These are phyloP conservation scores for Aspergillus eucalypticola DNA, from an alignment of 2,329 filamentous ascomycete species.

Conservation along the genomic window DNA sequence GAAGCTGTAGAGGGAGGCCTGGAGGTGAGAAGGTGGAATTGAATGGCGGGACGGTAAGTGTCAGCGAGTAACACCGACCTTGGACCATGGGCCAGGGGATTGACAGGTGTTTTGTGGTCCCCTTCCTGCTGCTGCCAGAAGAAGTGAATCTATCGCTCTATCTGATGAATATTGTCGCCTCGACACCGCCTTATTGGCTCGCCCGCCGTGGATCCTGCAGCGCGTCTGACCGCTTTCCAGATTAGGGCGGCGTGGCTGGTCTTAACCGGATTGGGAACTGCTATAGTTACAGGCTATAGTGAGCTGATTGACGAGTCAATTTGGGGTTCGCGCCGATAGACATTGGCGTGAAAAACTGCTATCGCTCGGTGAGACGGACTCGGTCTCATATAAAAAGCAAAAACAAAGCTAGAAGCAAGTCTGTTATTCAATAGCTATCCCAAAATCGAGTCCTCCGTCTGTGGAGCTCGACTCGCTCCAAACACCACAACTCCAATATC, in stretches of 20 bases:
- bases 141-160: slow-evolving; percentile 4
- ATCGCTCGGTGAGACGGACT: neutral
- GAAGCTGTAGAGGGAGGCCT: neutral
- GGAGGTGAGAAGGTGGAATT: neutral
- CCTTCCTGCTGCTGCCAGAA: neutral
- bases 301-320: no score
- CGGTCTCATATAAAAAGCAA: neutral
- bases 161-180: slow-evolving; percentile 1
- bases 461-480: neutral
- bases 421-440: neutral
- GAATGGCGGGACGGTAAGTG: neutral
- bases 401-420: neutral
- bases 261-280: neutral
- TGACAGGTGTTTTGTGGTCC: neutral
- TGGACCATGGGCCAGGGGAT: neutral
- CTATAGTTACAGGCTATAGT: neutral
- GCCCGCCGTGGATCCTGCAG: neutral
- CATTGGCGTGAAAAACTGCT: no score
- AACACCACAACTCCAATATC: neutral
- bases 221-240: slow-evolving; percentile 9
- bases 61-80: neutral
- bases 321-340: no score
- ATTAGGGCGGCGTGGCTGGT: neutral
- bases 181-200: neutral
- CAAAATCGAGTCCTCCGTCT: neutral